phyloP scores from a whole-genome alignment of 306 rosid species.

The Castanopsis chinensis region DNA sequence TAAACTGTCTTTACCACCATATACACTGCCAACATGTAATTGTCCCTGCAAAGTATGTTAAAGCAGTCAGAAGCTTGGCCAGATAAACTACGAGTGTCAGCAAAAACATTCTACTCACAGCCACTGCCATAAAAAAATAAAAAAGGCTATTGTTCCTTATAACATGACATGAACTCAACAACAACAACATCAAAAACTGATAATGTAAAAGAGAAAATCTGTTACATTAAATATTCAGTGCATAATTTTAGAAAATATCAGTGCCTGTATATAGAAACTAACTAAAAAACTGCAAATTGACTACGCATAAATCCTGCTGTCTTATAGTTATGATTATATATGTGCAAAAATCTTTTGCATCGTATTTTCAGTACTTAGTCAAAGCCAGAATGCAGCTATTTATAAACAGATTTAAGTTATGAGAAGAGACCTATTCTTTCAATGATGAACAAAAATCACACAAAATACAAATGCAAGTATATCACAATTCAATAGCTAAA shows the following conservation, averaged over 20 bases:
- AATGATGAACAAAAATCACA: background rate
- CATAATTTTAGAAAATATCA: background rate
- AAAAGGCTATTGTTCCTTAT: background rate
- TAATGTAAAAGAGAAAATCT: background rate
- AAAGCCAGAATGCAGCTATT: background rate
- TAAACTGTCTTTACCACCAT: constrained; percentile 70
- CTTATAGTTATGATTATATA: background rate
- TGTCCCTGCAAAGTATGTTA: constrained; percentile 55
- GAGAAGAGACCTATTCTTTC: background rate
- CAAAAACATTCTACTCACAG: background rate
- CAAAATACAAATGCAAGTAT: background rate
- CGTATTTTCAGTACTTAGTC: background rate
- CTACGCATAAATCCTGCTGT: background rate
- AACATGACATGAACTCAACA: background rate
- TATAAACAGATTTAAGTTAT: background rate
- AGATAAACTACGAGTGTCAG: background rate
- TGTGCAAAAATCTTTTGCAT: background rate
- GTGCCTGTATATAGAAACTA: background rate
- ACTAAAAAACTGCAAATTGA: background rate
- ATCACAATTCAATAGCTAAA: background rate
- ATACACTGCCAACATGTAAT: constrained; percentile 69
- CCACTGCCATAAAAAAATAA: background rate
- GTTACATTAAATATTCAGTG: background rate
- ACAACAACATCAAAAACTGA: background rate
- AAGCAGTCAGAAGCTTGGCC: constrained; percentile 14